Evolutionary conservation across 2,329 filamentous ascomycete species (phyloP).

Genomic region (Myrmaecium sp.): DNA sequence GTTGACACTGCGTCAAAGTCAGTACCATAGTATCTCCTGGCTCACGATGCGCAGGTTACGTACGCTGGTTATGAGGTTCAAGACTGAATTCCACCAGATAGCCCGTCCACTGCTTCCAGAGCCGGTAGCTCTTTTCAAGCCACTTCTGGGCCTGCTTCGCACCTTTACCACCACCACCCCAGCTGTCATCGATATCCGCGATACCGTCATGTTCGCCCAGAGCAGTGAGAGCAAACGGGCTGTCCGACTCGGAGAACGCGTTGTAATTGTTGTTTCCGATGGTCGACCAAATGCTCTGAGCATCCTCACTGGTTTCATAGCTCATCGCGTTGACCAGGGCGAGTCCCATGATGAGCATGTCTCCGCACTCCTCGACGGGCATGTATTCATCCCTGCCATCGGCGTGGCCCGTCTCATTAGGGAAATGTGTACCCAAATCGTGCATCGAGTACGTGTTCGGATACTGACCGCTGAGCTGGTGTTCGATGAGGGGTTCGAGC

Average conservation of each 20-base stretch:
- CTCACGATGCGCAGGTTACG: slow-evolving; percentile 7
- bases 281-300: slow-evolving; percentile 42
- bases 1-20: slow-evolving; percentile 41
- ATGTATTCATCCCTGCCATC: slow-evolving; percentile 57
- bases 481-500: slow-evolving; percentile 63
- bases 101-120: slow-evolving; percentile 63
- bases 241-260: slow-evolving; percentile 12
- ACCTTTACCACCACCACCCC: slow-evolving; percentile 38
- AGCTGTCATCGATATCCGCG: slow-evolving; percentile 42
- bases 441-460: slow-evolving; percentile 71
- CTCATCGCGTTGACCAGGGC: slow-evolving; percentile 59
- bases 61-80: slow-evolving; percentile 55
- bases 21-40: slow-evolving; percentile 1
- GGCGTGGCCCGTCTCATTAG: slow-evolving; percentile 59
- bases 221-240: slow-evolving; percentile 31
- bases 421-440: slow-evolving; percentile 55
- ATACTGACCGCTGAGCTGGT: slow-evolving; percentile 68
- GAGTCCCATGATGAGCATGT: slow-evolving; percentile 71
- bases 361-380: slow-evolving; percentile 63
- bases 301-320: slow-evolving; percentile 39
- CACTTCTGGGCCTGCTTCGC: slow-evolving; percentile 42
- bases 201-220: slow-evolving; percentile 34
- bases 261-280: slow-evolving; percentile 15
- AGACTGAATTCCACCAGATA: slow-evolving; percentile 63
- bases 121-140: slow-evolving; percentile 50